Percentiles rank a stretch among this genome's conserved stretches.
Conservation (phyloP, 1,139 yeast genomes). For the Geotrichum carabidarum region DNA sequence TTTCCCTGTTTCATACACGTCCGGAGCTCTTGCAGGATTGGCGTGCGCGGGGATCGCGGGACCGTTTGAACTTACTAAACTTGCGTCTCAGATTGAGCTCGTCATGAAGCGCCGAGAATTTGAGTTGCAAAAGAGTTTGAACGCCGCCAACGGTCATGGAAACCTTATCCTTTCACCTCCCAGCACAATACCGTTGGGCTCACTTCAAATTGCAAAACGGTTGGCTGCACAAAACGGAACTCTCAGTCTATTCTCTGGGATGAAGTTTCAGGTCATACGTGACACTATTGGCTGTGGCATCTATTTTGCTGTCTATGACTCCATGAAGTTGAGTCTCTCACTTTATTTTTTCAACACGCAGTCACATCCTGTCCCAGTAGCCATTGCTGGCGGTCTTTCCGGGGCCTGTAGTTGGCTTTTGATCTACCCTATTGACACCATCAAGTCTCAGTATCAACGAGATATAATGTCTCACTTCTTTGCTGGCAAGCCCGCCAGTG, state of each 20-base stretch:
- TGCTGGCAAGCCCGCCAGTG: slow-evolving; percentile 38
- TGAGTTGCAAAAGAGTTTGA: slow-evolving; percentile 30
- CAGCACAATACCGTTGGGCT: slow-evolving; percentile 32
- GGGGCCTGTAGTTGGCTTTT: slow-evolving; percentile 70
- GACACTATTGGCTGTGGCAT: slow-evolving; percentile 70
- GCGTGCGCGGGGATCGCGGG: slow-evolving; percentile 64
- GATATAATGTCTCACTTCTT: slow-evolving; percentile 58
- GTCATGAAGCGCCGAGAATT: slow-evolving; percentile 42
- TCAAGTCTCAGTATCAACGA: slow-evolving; percentile 67
- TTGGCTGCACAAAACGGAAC: slow-evolving; percentile 56
- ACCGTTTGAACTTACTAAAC: slow-evolving; percentile 81
- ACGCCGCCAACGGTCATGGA: slow-evolving; percentile 11
- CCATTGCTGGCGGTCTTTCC: slow-evolving; percentile 73
- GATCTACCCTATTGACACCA: slow-evolving; percentile 76
- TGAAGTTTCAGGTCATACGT: slow-evolving; percentile 55
- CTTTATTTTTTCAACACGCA: slow-evolving; percentile 32
- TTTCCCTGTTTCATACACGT: slow-evolving; percentile 58
- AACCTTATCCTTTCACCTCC: slow-evolving; percentile 8
- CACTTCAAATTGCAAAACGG: slow-evolving; percentile 47
- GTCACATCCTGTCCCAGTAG: slow-evolving; percentile 41
- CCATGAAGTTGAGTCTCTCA: slow-evolving; percentile 44
- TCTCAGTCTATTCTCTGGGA: slow-evolving; percentile 67
- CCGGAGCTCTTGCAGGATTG: slow-evolving; percentile 68
- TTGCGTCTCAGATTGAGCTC: slow-evolving; percentile 64
- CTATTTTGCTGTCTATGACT: slow-evolving; percentile 71